phyloP scores from a whole-genome alignment of 306 rosid species.

The Fragaria iinumae region DNA sequence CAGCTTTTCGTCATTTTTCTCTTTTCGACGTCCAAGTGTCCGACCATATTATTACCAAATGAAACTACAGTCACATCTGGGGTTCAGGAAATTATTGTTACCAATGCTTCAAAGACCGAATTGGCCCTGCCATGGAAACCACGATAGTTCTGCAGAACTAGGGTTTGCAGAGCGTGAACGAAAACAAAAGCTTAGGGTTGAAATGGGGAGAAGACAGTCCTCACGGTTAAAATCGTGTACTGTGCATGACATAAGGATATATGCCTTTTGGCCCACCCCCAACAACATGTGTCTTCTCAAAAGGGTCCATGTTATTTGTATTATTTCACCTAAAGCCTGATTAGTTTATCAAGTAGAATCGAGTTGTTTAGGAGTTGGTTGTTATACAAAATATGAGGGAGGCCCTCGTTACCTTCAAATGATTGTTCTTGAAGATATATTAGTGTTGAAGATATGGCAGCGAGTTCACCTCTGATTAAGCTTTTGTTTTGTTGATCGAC shows the following conservation, averaged over 20 bases:
- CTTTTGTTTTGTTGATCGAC: not conserved
- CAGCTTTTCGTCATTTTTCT: conserved; percentile 57
- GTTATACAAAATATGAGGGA: not conserved
- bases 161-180: not conserved
- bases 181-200: not conserved
- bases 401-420: not conserved
- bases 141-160: too few species aligned
- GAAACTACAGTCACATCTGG: conserved; percentile 33
- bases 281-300: conserved; percentile 14
- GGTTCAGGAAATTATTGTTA: not conserved
- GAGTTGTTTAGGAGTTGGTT: not conserved
- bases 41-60: conserved; percentile 65
- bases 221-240: not conserved
- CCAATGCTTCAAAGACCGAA: not conserved
- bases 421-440: not conserved
- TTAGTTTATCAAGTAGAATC: not conserved
- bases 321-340: not conserved
- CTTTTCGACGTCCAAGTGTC: conserved; percentile 44
- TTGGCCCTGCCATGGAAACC: not conserved
- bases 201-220: conserved; percentile 1
- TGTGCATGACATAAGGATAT: conserved; percentile 14
- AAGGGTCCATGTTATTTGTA: conserved; percentile 16
- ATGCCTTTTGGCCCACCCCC: conserved; percentile 13
- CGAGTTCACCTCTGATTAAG: not conserved
- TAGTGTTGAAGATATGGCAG: not conserved